Evolutionary conservation across 2,329 filamentous ascomycete species (phyloP).

Genomic region (Uncinocarpus reesii): DNA sequence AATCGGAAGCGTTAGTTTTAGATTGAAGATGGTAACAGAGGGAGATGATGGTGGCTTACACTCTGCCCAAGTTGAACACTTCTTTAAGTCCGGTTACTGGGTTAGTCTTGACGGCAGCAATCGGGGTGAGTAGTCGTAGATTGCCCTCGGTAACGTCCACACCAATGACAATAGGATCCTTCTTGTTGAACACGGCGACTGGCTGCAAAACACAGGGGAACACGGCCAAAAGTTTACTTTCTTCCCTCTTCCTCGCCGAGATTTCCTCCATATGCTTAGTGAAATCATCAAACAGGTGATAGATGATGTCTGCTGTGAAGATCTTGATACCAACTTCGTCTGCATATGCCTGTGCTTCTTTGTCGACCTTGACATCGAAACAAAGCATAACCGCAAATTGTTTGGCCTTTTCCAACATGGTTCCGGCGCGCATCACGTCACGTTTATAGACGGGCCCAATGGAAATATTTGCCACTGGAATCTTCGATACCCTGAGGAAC

Average conservation of each 20-base stretch:
- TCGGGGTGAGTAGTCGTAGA: slow-evolving; percentile 76
- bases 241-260: slow-evolving; percentile 86
- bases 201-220: slow-evolving; percentile 89
- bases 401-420: slow-evolving; percentile 91
- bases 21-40: slow-evolving; percentile 12
- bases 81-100: slow-evolving; percentile 71
- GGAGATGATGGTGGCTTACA: slow-evolving; percentile 52
- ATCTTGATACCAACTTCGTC: slow-evolving; percentile 94
- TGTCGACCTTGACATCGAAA: slow-evolving; percentile 99
- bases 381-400: slow-evolving; percentile 99
- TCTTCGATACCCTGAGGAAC: slow-evolving; percentile 92
- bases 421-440: slow-evolving; percentile 85
- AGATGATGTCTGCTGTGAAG: slow-evolving; percentile 98
- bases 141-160: slow-evolving; percentile 90
- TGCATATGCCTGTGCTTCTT: slow-evolving; percentile 82
- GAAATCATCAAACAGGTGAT: slow-evolving; percentile 94
- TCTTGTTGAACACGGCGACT: slow-evolving; percentile 98
- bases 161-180: slow-evolving; percentile 84
- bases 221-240: slow-evolving; percentile 87
- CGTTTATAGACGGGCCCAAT: slow-evolving; percentile 97
- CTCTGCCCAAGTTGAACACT: slow-evolving; percentile 74
- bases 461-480: slow-evolving; percentile 91
- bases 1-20: slow-evolving; percentile 20
- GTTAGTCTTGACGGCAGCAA: slow-evolving; percentile 77
- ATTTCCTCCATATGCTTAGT: slow-evolving; percentile 87